These are phyloP conservation scores for Nigrospora oryzae DNA, from an alignment of 2,329 filamentous ascomycete genomes.

Conservation along the genomic window DNA sequence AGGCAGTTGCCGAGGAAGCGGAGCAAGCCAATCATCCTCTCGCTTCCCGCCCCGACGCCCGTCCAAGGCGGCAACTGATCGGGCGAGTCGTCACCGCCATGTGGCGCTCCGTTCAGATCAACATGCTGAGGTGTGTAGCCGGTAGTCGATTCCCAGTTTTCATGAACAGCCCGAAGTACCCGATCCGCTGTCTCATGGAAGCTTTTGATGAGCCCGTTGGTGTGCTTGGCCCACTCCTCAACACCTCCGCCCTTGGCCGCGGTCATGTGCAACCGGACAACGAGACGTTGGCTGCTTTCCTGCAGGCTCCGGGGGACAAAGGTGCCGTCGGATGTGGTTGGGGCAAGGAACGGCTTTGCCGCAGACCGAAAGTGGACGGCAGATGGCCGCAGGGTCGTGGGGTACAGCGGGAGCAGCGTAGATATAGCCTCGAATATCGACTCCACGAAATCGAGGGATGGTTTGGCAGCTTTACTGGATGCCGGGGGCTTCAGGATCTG, in stretches of 20 bases:
- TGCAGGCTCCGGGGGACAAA: constrained; percentile 44
- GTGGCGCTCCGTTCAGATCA: constrained; percentile 35
- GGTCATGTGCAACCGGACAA: constrained; percentile 68
- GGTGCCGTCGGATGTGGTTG: constrained; percentile 45
- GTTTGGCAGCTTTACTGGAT: constrained; percentile 27
- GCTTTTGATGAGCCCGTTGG: constrained; percentile 52
- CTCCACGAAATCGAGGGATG: constrained; percentile 47
- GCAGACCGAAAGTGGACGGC: constrained; percentile 58
- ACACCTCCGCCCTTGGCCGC: constrained; percentile 69
- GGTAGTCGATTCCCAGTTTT: constrained; percentile 69
- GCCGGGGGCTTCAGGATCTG: constrained; percentile 47
- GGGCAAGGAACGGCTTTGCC: constrained; percentile 52
- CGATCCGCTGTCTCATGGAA: constrained; percentile 67
- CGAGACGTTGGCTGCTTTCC: constrained; percentile 52
- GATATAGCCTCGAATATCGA: constrained; percentile 64
- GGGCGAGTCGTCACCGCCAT: constrained; percentile 33
- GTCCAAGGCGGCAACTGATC: constrained; percentile 61
- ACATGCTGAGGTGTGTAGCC: constrained; percentile 35
- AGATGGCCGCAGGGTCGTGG: constrained; percentile 74
- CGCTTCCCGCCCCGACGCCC: constrained; percentile 64
- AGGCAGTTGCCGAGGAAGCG: constrained; percentile 57
- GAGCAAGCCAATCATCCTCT: constrained; percentile 60
- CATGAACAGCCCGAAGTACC: constrained; percentile 69
- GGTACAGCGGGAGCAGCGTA: constrained; percentile 68
- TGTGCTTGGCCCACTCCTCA: constrained; percentile 68